Base-by-base conservation (phyloP, 768 basidiomycete species). In the Kwoniella mangroviensis region DNA sequence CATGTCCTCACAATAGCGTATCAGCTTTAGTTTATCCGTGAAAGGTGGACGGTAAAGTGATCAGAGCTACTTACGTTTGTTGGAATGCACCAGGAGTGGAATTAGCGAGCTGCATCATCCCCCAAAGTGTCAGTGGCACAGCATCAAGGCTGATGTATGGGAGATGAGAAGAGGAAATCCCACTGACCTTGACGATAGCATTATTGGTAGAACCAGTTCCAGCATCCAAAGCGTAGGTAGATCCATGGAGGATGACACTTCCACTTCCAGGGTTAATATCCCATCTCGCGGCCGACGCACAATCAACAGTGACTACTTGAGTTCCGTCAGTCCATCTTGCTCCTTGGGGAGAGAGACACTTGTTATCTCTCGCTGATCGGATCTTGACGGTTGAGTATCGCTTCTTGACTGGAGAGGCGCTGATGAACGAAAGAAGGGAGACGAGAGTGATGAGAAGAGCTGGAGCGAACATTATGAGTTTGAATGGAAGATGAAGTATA, bases 201-300 rank as follows among this genome's bases (percentile, higher is more conserved):
- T 71, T 71, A 45, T 71, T 71, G 15, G 22, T 28, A 10, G 70
- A 58, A 42, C 17, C 40, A 15, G 43, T 17, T 0, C 70, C 70
- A 53, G 70, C 70, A 49, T 71, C 70, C 58, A 71, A 49, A 19
- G 64, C 56, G 22, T 61, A 63, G 10, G 34, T 45, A 22, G 65
- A 67, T 42, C 70, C 70, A 54, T 60, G 28, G 1, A 72, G 40
- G 5, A 63, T 49, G 9, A 72, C 60, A 58, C 59, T 62, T 12
- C 66, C 66, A 53, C 24, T 28, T 13, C 70, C 70, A 4, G 65
- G 70, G 26, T 28, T 51, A 54, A 72, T 72, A 64, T 72, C 66
- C 70, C 71, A 73, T 24, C 26, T n/a, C 0, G 58, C 49, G 40
- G 56, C 66, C 1, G 11, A 24, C 1, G 42, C 43, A 24, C 66